Percentiles rank a stretch among this genome's conserved stretches.
Evolutionary conservation across 2,329 filamentous ascomycete genomes (phyloP).

Genomic region (Leptographium radiaticola): DNA sequence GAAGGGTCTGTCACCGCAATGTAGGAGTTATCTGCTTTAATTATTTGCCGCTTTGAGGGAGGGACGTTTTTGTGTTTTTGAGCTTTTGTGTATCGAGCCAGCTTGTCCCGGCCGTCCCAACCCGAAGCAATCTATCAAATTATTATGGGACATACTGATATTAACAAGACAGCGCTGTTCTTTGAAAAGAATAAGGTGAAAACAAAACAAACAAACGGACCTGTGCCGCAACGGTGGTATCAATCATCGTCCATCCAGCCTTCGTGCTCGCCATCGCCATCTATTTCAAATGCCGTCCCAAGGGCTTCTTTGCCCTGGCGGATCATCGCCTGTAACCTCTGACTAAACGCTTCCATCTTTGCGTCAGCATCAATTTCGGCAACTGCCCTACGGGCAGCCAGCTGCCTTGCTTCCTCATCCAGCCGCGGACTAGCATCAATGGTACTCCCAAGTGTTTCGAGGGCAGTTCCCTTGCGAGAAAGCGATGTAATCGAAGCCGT

Average conservation of each 20-base stretch:
- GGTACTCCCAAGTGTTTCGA: background rate
- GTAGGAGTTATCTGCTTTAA: background rate
- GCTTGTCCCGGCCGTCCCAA: background rate
- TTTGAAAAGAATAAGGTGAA: too few species aligned
- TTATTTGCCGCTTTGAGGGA: background rate
- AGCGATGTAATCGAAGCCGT: conserved; percentile 27
- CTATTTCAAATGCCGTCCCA: conserved; percentile 57
- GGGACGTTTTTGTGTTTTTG: background rate
- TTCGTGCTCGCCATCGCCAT: conserved; percentile 21
- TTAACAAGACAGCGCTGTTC: too few species aligned
- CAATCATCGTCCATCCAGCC: conserved; percentile 11
- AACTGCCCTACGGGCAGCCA: conserved; percentile 56
- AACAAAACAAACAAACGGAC: too few species aligned
- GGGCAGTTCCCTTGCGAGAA: background rate
- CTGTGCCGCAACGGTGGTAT: background rate
- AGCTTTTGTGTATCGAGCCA: background rate
- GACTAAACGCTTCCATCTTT: conserved; percentile 67
- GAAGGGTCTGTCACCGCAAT: background rate
- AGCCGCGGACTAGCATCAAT: conserved; percentile 35
- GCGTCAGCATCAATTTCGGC: conserved; percentile 70
- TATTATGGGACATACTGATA: too few species aligned
- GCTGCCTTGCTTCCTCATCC: conserved; percentile 55
- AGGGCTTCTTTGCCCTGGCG: conserved; percentile 77
- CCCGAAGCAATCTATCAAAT: too few species aligned
- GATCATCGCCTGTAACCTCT: conserved; percentile 74